Base-by-base conservation (phyloP, 768 basidiomycete species). In the Pleurotus ostreatus region DNA sequence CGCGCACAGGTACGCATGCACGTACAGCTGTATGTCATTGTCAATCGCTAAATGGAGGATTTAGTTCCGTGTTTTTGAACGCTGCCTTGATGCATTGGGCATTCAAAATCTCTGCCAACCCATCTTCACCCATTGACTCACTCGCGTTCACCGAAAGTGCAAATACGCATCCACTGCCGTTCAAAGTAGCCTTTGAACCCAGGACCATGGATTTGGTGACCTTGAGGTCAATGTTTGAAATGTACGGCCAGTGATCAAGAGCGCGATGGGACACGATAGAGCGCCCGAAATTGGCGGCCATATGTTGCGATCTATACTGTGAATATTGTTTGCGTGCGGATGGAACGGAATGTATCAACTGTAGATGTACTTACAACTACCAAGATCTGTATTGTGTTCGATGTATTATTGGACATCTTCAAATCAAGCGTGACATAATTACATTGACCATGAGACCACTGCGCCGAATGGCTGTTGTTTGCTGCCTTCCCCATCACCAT, bases 11-110 rank as follows among this genome's bases (percentile, higher is more conserved):
- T 55, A 66, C 68, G 77, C 72, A 59, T 44, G n/a, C n/a, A 63
- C 68, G 66, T 0, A 11, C 16, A 11, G 40, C 37, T 40, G 2
- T 2, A 8, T 51, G 18, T 49, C 52, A 23, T 25, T 5, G n/a
- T 44, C n/a, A 49, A 9, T 8, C 6, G n/a, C n/a, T 40, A 39
- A 15, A 52, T 15, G 20, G 25, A 6, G 26, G 25, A 16, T 57
- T n/a, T 54, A 78, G 84, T 4, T 88, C 86, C 5, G 67, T 89
- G 2, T 86, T 85, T 61, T 72, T 89, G 59, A 88, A 85, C 56
- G 78, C 82, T 0, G 84, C 84, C 0, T 73, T 86, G 12, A 69
- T 84, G 1, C 66, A 86, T 34, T 88, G 86, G 84, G 81, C 85
- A 0, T 88, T 89, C 74, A 74, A 67, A 1, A 71, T 90, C 20